Percentiles rank a stretch among this genome's conserved stretches.
These are phyloP conservation scores for Tolypocladium pustulatum DNA, from an alignment of 2,329 filamentous ascomycete genomes.

Conservation along the genomic window DNA sequence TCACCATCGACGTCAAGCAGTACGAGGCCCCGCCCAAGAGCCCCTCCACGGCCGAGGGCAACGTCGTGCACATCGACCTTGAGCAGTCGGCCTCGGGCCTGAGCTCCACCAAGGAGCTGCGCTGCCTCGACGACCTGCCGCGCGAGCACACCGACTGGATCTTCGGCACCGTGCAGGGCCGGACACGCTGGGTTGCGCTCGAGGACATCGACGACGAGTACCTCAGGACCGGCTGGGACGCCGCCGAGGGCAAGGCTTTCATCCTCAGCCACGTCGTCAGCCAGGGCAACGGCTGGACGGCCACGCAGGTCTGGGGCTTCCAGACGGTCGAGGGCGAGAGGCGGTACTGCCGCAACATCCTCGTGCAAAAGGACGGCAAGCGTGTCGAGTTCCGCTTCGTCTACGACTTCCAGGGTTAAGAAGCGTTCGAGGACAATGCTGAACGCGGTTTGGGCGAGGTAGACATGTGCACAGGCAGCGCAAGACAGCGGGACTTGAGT, in stretches of 20 bases:
- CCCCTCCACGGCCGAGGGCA: constrained; percentile 26
- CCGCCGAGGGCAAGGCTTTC: constrained; percentile 49
- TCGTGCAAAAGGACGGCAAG: constrained; percentile 39
- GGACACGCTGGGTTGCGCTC: constrained; percentile 37
- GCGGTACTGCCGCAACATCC: constrained; percentile 40
- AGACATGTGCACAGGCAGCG: background rate
- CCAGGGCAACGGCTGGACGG: constrained; percentile 41
- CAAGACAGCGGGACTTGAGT: background rate
- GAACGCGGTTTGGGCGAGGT: background rate
- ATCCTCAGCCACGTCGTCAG: constrained; percentile 54
- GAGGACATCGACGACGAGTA: constrained; percentile 44
- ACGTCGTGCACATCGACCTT: constrained; percentile 55
- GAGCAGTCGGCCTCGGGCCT: constrained; percentile 65
- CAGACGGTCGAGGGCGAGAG: constrained; percentile 41
- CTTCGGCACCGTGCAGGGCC: constrained; percentile 62
- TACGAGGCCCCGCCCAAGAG: constrained; percentile 33
- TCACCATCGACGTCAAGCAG: constrained; percentile 55
- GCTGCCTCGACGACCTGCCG: constrained; percentile 37
- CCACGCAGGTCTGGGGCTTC: constrained; percentile 51
- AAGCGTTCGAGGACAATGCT: background rate
- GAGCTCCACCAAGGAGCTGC: constrained; percentile 49
- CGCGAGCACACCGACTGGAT: constrained; percentile 68
- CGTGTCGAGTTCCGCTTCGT: constrained; percentile 41
- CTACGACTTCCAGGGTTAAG: constrained; percentile 39
- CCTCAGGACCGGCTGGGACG: constrained; percentile 48